Conservation (phyloP, 192 early-diverging fungal species). For the Coemansia sp. region DNA sequence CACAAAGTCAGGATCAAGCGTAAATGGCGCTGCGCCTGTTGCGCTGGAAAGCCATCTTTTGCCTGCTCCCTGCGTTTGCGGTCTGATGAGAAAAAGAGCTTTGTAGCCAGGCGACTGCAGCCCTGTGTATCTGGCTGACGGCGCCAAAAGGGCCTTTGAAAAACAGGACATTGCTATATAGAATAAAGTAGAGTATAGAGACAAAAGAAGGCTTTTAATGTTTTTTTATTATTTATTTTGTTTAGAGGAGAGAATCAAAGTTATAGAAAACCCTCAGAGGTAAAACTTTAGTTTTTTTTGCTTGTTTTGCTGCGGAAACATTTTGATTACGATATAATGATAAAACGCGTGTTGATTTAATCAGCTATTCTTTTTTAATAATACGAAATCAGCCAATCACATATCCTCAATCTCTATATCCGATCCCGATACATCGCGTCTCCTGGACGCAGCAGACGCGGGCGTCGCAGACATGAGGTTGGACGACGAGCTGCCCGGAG, state of each 20-base stretch:
- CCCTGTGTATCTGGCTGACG: background rate
- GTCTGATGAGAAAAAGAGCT: background rate
- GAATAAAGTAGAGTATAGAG: background rate
- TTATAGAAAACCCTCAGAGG: no score
- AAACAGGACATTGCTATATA: background rate
- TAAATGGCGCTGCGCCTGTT: background rate
- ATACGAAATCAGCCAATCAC: no score
- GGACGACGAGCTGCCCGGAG: conserved; percentile 4
- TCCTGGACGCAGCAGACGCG: background rate
- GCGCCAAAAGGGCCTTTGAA: background rate
- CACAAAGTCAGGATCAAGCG: conserved; percentile 11
- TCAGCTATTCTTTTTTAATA: no score
- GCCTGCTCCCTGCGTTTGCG: background rate
- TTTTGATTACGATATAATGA: background rate
- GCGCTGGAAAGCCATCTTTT: background rate
- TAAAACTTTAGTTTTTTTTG: background rate
- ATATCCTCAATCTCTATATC: conserved; percentile 44
- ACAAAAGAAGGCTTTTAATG: background rate
- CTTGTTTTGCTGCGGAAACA: background rate
- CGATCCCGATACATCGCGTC: conserved; percentile 10
- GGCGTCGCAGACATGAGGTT: background rate
- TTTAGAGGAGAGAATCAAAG: background rate
- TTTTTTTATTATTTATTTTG: background rate
- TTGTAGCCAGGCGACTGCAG: background rate
- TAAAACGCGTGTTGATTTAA: background rate